A percentile compares a stretch with the other conserved stretches of the same genome.
phyloP scores from a whole-genome alignment of 129 eudicot genomes.

The Flaveria sonorensis region DNA sequence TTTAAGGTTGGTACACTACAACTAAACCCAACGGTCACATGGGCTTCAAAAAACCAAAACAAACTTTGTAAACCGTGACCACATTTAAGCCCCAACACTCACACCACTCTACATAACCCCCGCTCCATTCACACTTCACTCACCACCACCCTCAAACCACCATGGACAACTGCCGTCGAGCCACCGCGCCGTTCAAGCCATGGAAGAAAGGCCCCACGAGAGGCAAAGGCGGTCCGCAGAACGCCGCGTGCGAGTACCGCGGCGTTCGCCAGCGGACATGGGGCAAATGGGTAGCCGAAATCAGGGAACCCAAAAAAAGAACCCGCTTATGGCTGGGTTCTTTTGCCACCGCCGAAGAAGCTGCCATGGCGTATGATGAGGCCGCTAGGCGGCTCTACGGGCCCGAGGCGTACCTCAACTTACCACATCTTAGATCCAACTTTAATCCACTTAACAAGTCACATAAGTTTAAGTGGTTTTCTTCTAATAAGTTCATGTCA shows the following conservation, averaged over 20 bases:
- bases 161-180: constrained; percentile 67
- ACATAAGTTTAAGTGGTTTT: constrained; percentile 83
- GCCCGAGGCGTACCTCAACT: constrained; percentile 86
- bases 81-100: constrained; percentile 56
- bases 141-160: constrained; percentile 12
- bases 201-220: constrained; percentile 98
- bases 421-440: constrained; percentile 77
- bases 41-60: constrained; percentile 42
- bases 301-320: constrained; percentile 88
- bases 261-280: constrained; percentile 93
- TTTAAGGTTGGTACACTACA: constrained; percentile 26
- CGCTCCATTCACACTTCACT: constrained; percentile 53
- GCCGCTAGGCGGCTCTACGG: constrained; percentile 92
- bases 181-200: constrained; percentile 66
- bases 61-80: constrained; percentile 64
- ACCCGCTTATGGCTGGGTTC: constrained; percentile 90
- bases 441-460: constrained; percentile 87
- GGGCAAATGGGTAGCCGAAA: constrained; percentile 99
- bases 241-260: constrained; percentile 79
- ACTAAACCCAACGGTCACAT: constrained; percentile 75
- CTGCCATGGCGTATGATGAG: constrained; percentile 96
- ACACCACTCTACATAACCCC: constrained; percentile 69
- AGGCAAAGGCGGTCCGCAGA: constrained; percentile 97
- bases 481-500: constrained; percentile 62
- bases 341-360: constrained; percentile 89